Conservation (phyloP, 768 basidiomycete genomes). For the Amanita jacksonii region DNA sequence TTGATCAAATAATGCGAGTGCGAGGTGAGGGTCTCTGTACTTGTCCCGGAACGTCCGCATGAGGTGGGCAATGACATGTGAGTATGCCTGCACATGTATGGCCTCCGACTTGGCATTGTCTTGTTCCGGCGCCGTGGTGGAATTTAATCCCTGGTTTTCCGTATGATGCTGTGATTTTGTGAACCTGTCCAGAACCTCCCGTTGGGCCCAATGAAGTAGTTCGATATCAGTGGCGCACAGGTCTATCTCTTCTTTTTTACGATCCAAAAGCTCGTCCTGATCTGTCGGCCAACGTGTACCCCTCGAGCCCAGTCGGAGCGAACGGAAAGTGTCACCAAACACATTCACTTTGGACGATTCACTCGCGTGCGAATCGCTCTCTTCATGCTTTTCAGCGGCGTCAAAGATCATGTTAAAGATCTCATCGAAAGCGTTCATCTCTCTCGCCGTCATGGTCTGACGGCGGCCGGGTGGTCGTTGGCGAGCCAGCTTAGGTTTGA, state of each 20-base stretch:
- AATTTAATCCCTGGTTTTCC: slow-evolving; percentile 36
- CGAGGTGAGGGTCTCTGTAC: slow-evolving; percentile 70
- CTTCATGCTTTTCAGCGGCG: slow-evolving; percentile 19
- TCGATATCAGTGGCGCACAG: slow-evolving; percentile 57
- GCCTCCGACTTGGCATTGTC: slow-evolving; percentile 20
- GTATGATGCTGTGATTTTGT: slow-evolving; percentile 30
- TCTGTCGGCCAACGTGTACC: slow-evolving; percentile 41
- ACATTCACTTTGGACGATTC: slow-evolving; percentile 9
- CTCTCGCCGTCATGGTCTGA: slow-evolving; percentile 60
- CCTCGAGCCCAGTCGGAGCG: slow-evolving; percentile 43
- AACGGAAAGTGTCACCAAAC: slow-evolving; percentile 44
- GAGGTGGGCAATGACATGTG: slow-evolving; percentile 64
- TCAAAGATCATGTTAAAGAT: slow-evolving; percentile 70
- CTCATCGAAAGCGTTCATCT: slow-evolving; percentile 56
- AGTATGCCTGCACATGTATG: slow-evolving; percentile 59
- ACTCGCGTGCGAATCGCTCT: not conserved
- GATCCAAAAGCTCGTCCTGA: slow-evolving; percentile 48
- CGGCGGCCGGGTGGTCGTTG: slow-evolving; percentile 8
- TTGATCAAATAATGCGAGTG: slow-evolving; percentile 75
- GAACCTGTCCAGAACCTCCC: slow-evolving; percentile 49
- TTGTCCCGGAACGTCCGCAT: slow-evolving; percentile 74
- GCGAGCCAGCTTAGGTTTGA: not conserved
- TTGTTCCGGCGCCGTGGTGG: slow-evolving; percentile 26
- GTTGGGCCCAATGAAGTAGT: slow-evolving; percentile 64
- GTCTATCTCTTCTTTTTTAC: slow-evolving; percentile 66